Base-by-base conservation (phyloP, 1,284 basidiomycete species). In the Ustilago trichophora region DNA sequence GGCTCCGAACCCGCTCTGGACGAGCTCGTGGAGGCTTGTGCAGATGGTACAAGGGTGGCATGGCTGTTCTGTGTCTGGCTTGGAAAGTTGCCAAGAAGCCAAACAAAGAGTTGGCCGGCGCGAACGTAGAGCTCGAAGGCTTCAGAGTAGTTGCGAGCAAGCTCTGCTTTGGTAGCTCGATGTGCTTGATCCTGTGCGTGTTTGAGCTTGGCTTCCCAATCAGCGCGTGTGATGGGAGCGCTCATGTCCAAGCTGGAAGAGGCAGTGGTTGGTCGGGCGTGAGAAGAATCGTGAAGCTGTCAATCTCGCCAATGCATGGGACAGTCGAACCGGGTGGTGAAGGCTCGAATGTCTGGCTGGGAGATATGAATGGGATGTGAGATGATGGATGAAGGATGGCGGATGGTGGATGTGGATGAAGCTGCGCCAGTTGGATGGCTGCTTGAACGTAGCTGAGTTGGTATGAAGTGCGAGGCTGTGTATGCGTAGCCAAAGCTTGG, bases 101-200 rank as follows among this genome's bases (percentile, higher is more conserved):
- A 85, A 13, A 93, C 83, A 73, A 87, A 91, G 6, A 84, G 82
- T 51, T 91, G 86, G 1, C 89, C 87, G 0, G 90, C 86, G 54
- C 89, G 85, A 69, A 91, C 78, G 77, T 93, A 92, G 15, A 88
- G 83, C 27, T 84, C 82, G 75, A 91, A 92, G 0, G 92, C 91
- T 13, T 84, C 80, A 49, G 90, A 86, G 64, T 87, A 90, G 47
- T 89, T 85, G 31, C 84, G 84, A 0, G 85, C 83, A 35, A 90
- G 84, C 80, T 93, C 91, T 5, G 87, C 87, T 73, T 85, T 87
- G 9, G 87, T 85, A 4, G 90, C 91, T 15, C 57, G 52, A 16
- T 51, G 34, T 15, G 67, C 67, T 26, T 46, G 49, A 7, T 70
- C 57, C 18, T 63, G 55, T 35, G 60, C 66, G 32, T 52, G 33